Percentiles rank a stretch among this genome's conserved stretches.
phyloP scores from a whole-genome alignment of 2,329 filamentous ascomycete genomes.

The Ophiosphaerella korrae region DNA sequence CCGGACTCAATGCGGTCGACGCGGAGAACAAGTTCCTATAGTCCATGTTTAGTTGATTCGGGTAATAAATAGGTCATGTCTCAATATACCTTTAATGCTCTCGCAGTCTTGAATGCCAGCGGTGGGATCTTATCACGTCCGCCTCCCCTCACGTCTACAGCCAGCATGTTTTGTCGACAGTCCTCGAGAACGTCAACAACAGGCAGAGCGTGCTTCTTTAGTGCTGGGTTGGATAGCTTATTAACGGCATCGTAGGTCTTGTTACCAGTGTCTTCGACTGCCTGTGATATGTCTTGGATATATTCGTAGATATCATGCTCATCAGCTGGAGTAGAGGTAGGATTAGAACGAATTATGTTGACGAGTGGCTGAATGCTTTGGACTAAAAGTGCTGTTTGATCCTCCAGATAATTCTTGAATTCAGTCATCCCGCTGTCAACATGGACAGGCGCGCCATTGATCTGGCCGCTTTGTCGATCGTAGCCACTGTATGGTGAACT shows the following conservation, averaged over 20 bases:
- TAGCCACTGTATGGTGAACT: conserved; percentile 46
- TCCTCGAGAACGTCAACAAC: conserved; percentile 63
- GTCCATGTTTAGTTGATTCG: conserved; percentile 16
- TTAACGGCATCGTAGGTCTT: conserved; percentile 63
- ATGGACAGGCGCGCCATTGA: conserved; percentile 29
- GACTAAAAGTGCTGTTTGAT: conserved; percentile 78
- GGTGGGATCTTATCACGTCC: conserved; percentile 72
- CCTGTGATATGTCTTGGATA: conserved; percentile 70
- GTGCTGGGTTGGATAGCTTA: conserved; percentile 55
- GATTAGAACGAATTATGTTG: conserved; percentile 62
- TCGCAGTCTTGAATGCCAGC: conserved; percentile 84
- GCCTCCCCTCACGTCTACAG: conserved; percentile 65
- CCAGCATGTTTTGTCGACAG: conserved; percentile 69
- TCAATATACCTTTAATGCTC: conserved; percentile 71
- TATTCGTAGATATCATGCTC: conserved; percentile 65
- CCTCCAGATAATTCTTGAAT: conserved; percentile 77
- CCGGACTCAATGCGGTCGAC: conserved; percentile 49
- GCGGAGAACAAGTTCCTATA: conserved; percentile 50
- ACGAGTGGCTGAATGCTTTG: conserved; percentile 84
- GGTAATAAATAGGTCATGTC: background rate
- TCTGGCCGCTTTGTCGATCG: conserved; percentile 37
- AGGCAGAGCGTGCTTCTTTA: conserved; percentile 57
- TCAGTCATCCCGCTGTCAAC: conserved; percentile 56
- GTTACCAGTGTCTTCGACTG: conserved; percentile 72
- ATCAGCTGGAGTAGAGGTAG: conserved; percentile 35